Evolutionary conservation across 257 asterid species (phyloP).

Genomic region (Marsdenia floribunda): DNA sequence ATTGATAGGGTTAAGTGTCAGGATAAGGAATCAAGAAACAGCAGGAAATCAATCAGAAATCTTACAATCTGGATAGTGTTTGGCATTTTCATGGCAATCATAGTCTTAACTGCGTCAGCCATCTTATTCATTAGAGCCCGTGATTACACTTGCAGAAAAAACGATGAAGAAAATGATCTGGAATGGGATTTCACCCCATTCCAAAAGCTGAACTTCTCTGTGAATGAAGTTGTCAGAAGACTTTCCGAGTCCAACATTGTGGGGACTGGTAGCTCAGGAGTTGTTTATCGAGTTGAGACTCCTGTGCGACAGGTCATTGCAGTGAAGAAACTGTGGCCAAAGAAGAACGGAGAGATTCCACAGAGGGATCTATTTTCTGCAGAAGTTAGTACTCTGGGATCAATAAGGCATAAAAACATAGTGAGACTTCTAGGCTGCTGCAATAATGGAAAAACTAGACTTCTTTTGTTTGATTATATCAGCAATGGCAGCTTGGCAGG

Average conservation of each 20-base stretch:
- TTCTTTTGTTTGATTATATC: slow-evolving; percentile 62
- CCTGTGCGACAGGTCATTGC: slow-evolving; percentile 48
- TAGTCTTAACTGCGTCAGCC: slow-evolving; percentile 30
- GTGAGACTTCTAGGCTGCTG: slow-evolving; percentile 71
- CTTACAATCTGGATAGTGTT: slow-evolving; percentile 33
- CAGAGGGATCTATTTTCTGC: slow-evolving; percentile 65
- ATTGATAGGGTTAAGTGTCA: slow-evolving; percentile 32
- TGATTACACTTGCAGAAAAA: slow-evolving; percentile 18
- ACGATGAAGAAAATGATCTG: slow-evolving; percentile 44
- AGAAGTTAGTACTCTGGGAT: slow-evolving; percentile 59
- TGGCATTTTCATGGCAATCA: slow-evolving; percentile 28
- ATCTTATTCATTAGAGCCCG: slow-evolving; percentile 31
- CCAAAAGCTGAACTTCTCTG: slow-evolving; percentile 60
- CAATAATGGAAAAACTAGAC: slow-evolving; percentile 60
- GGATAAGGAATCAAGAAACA: slow-evolving; percentile 21
- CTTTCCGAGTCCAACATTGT: slow-evolving; percentile 62
- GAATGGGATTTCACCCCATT: slow-evolving; percentile 63
- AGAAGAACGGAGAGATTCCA: slow-evolving; percentile 42
- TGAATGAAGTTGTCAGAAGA: slow-evolving; percentile 45
- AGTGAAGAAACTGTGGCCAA: slow-evolving; percentile 61
- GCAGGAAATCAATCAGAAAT: slow-evolving; percentile 37
- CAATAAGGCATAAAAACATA: slow-evolving; percentile 66
- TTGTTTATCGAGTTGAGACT: slow-evolving; percentile 61
- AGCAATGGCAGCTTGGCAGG: slow-evolving; percentile 65
- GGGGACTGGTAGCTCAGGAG: slow-evolving; percentile 64